Percentiles rank a stretch among this genome's conserved stretches.
phyloP scores from a whole-genome alignment of 768 basidiomycete species.

The Candolleomyces eurysporus region DNA sequence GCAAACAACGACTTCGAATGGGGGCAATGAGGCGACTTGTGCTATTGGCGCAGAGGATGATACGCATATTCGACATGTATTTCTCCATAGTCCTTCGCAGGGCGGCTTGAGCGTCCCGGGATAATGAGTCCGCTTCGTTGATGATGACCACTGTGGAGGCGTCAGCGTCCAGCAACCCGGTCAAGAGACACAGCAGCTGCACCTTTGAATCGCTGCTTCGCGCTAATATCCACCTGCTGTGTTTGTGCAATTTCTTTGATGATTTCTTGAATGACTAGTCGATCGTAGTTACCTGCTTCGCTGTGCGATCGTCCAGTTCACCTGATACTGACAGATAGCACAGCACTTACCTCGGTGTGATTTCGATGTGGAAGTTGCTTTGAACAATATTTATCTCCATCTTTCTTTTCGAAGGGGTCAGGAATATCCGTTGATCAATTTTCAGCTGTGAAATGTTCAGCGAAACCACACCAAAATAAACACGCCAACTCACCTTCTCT shows the following conservation, averaged over 20 bases:
- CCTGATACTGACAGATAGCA: neutral
- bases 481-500: conserved; percentile 67
- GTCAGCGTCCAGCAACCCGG: neutral
- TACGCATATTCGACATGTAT: conserved; percentile 96
- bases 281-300: conserved; percentile 93
- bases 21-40: conserved; percentile 95
- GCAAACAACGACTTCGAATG: conserved; percentile 91
- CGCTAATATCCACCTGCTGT: conserved; percentile 94
- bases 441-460: conserved; percentile 60
- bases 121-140: conserved; percentile 94
- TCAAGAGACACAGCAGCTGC: conserved; percentile 6
- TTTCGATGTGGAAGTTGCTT: conserved; percentile 96
- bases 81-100: conserved; percentile 98
- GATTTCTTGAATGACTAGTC: conserved; percentile 94
- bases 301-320: conserved; percentile 37
- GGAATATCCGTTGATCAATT: conserved; percentile 95
- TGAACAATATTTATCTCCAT: conserved; percentile 96
- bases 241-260: conserved; percentile 99
- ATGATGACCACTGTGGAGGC: conserved; percentile 82
- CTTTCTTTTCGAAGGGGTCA: conserved; percentile 91
- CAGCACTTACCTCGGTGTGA: conserved; percentile 82
- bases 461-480: neutral
- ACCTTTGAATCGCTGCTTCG: conserved; percentile 98
- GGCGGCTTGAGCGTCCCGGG: conserved; percentile 95
- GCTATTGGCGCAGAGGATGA: conserved; percentile 95